These are phyloP conservation scores for Cyberlindnera maritima DNA, from an alignment of 805 yeast species.

Conservation along the genomic window DNA sequence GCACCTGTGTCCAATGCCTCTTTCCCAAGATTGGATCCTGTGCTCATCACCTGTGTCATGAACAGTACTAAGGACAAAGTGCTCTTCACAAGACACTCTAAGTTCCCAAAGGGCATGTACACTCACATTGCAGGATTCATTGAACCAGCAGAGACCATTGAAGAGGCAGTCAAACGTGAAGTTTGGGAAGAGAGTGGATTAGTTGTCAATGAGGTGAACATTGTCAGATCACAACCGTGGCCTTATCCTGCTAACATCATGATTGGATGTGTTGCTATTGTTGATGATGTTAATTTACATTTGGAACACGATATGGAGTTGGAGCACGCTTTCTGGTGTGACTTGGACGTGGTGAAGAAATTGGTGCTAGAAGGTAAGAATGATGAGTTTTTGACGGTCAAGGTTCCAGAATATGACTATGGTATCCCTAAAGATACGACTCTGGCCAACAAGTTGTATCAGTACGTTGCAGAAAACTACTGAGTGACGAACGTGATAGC, in stretches of 20 bases:
- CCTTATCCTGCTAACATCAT: slow-evolving; percentile 93
- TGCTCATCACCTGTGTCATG: slow-evolving; percentile 75
- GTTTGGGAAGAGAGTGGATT: slow-evolving; percentile 96
- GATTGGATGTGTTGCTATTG: slow-evolving; percentile 85
- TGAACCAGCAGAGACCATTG: slow-evolving; percentile 93
- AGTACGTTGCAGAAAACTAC: slow-evolving; percentile 24
- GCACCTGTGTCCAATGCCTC: slow-evolving; percentile 68
- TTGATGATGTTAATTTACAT: slow-evolving; percentile 54
- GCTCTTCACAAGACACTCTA: slow-evolving; percentile 63
- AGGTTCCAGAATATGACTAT: slow-evolving; percentile 13
- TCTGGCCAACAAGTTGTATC: slow-evolving; percentile 23
- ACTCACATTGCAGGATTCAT: slow-evolving; percentile 92
- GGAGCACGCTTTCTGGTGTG: slow-evolving; percentile 83
- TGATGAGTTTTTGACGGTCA: slow-evolving; percentile 20
- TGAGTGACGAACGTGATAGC: not conserved
- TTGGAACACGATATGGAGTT: slow-evolving; percentile 81
- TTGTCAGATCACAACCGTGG: slow-evolving; percentile 90
- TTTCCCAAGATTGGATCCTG: slow-evolving; percentile 93
- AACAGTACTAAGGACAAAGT: slow-evolving; percentile 59
- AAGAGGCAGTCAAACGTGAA: slow-evolving; percentile 82
- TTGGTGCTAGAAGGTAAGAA: slow-evolving; percentile 32
- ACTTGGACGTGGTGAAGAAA: slow-evolving; percentile 45
- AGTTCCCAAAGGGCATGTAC: slow-evolving; percentile 57
- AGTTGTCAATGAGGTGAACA: slow-evolving; percentile 46
- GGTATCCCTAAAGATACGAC: slow-evolving; percentile 29